Evolutionary conservation across 2,329 filamentous ascomycete species (phyloP), one percentile per base, ranked within the genome.

Genomic region (Arthroderma sp.): DNA sequence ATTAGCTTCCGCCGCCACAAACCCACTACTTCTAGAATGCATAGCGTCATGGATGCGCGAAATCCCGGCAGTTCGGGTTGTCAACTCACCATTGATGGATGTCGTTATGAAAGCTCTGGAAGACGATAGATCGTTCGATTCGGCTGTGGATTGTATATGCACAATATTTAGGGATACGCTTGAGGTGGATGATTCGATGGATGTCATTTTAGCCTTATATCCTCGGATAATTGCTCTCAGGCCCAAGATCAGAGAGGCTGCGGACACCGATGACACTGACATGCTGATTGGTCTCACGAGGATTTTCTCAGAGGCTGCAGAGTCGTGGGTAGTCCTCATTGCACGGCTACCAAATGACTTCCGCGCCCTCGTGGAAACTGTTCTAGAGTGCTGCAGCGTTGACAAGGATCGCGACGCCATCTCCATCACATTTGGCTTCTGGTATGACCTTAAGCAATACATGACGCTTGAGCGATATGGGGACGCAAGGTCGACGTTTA

Each of bases 361-460:
- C 68, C 77, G 84, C 34, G 78, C 78, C 7, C 72, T 98, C 4
- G 89, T 98, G 7, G 87, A 95, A 56, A 80, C 83, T 5, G 80
- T 98, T 10, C 73, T 96, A n/a, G 88, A 96, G 66, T 94, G 87
- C 58, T 88, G 86, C 49, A 78, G 83, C 7, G 77, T 83, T 53
- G 91, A 98, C 62, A 80, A 80, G 60, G 89, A 95, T 44, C 79
- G 83, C 50, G 91, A 98, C 53, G 86, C 88, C 4, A 87, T 98
- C 51, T 85, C 86, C 44, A 80, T 91, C 56, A 98, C 93, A 0
- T 98, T 98, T 66, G 80, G 79, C 53, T 96, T 98, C 68, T 98
- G 91, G 91, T 96, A 93, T 61, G 91, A 98, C 60, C 74, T 98
- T 39, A 98, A 98, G 70, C 87, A 95, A 62, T 95, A 94, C 61